Percentiles rank a stretch among this genome's conserved stretches.
These are phyloP conservation scores for Nelumbo lutea DNA, from an alignment of 164 flowering plant species.

Conservation along the genomic window DNA sequence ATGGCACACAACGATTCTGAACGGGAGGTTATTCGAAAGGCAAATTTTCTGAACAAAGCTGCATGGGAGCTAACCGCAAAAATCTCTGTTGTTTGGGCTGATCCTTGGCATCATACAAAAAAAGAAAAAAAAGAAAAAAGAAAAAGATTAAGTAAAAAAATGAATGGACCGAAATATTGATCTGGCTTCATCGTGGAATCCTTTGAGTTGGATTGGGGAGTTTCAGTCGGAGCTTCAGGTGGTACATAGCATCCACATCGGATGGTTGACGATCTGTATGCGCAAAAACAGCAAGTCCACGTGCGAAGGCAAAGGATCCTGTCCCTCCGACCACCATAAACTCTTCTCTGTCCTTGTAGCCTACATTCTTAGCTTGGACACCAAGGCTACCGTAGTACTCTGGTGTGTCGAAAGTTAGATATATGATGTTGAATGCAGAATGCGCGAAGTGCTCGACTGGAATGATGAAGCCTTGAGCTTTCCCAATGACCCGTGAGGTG, in stretches of 20 bases:
- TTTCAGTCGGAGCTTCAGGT: constrained; percentile 51
- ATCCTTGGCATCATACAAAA: too few relatives aligned
- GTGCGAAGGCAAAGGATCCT: constrained; percentile 79
- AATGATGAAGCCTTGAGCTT: constrained; percentile 75
- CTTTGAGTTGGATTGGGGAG: constrained; percentile 40
- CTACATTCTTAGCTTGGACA: constrained; percentile 44
- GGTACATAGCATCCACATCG: constrained; percentile 38
- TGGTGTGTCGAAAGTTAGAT: constrained; percentile 55
- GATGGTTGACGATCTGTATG: constrained; percentile 18
- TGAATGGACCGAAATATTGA: background rate
- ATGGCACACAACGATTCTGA: too few relatives aligned
- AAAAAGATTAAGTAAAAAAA: background rate
- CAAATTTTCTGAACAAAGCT: too few relatives aligned
- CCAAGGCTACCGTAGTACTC: constrained; percentile 63
- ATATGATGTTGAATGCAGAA: constrained; percentile 64
- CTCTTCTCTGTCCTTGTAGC: constrained; percentile 34
- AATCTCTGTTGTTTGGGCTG: too few relatives aligned
- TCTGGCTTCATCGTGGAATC: constrained; percentile 27
- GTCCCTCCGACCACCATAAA: constrained; percentile 83
- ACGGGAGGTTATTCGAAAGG: too few relatives aligned
- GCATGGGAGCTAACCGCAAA: too few relatives aligned
- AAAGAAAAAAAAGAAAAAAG: too few relatives aligned
- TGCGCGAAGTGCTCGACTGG: constrained; percentile 55
- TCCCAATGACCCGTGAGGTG: constrained; percentile 63
- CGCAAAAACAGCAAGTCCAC: constrained; percentile 59